A percentile compares a stretch with the other conserved stretches of the same genome.
phyloP scores from a whole-genome alignment of 2,329 filamentous ascomycete genomes.

The Metarhizium humberi region DNA sequence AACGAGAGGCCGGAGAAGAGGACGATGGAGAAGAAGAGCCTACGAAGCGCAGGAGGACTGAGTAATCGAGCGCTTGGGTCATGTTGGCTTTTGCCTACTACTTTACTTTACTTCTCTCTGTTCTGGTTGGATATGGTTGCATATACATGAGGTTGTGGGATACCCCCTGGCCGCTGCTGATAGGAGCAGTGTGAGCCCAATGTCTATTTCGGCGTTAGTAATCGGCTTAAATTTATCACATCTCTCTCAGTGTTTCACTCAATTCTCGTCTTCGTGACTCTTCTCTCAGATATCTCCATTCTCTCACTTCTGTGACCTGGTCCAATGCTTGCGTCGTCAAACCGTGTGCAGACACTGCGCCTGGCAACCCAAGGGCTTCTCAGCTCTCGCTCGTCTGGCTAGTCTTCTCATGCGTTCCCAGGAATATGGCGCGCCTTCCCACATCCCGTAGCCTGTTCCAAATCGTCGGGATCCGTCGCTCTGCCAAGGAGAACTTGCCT shows the following conservation, averaged over 20 bases:
- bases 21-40: conserved; percentile 9
- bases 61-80: background rate
- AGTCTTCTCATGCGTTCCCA: too few relatives aligned
- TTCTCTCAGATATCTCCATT: too few relatives aligned
- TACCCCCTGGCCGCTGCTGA: background rate
- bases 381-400: too few relatives aligned
- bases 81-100: background rate
- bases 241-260: background rate
- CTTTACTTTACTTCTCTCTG: background rate
- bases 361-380: too few relatives aligned
- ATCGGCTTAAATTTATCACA: background rate
- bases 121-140: background rate
- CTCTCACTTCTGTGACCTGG: too few relatives aligned
- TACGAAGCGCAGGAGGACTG: conserved; percentile 3
- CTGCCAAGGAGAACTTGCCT: background rate
- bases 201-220: background rate
- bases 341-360: too few relatives aligned
- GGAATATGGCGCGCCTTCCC: too few relatives aligned
- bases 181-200: background rate
- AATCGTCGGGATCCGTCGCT: background rate
- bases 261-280: too few relatives aligned
- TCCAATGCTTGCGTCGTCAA: too few relatives aligned
- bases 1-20: conserved; percentile 11
- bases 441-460: background rate
- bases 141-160: background rate